Base-by-base conservation (phyloP, 1,139 yeast species). In the Eremothecium cymbalariae region DNA sequence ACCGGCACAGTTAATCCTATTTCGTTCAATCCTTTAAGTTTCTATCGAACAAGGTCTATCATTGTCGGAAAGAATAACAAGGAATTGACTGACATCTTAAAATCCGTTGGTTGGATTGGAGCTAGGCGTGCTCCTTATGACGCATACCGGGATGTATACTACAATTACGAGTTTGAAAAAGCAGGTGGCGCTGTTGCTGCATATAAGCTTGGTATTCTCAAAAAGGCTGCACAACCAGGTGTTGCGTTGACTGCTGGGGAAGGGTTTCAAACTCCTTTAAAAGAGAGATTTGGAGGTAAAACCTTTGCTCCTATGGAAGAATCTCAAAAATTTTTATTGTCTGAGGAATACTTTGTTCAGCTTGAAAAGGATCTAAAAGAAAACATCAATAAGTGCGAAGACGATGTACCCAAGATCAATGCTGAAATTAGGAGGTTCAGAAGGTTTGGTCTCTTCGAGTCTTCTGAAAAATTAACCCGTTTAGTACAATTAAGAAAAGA, bases 61-160 rank as follows among this genome's bases (percentile, higher is more conserved):
- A 55, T 46, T 26, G 25, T 47, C 24, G 41, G 61, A 34, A 53
- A 48, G 28, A 51, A 51, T 6, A 52, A 47, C 29, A 52, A 51
- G 4, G 38, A 52, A 23, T 55, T 60, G 31, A 64, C 63, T 40
- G 85, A 82, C 15, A 68, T 70, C 45, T 70, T 90, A 48, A 53
- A 77, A 31, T 61, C 62, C 8, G 64, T 86, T 48, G 97, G 97
- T 30, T 90, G 97, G 97, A 85, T 95, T 15, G 94, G 95, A 34
- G 71, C 93, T 16, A 80, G 77, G 59, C 77, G 77, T 50, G 81
- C 80, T 12, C 69, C 79, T 15, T 64, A 74, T 18, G 79, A 74
- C 28, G 88, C 77, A 45, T 90, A 80, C 68, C 73, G 72, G 50
- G 83, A 78, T 41, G 70, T 64, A 50, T 81, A 76, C 67, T 74